A percentile compares a stretch with the other conserved stretches of the same genome.
Evolutionary conservation across 2,329 filamentous ascomycete species (phyloP).

Genomic region (Parasarocladium wereldwijsianum): DNA sequence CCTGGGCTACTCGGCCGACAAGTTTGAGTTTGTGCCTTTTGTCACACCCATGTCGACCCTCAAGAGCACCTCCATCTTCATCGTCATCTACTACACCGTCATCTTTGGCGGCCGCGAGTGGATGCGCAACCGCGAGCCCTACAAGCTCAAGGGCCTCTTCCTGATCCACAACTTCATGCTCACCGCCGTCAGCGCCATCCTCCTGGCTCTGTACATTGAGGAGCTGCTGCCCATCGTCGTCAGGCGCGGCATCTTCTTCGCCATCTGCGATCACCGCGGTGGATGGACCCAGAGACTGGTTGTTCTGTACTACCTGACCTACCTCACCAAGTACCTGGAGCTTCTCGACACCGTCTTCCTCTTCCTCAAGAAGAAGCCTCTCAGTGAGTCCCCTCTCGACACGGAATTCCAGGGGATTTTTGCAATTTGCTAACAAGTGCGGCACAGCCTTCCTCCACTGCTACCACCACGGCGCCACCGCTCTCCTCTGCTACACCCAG

Average conservation of each 20-base stretch:
- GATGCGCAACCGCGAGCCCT: constrained; percentile 75
- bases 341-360: constrained; percentile 91
- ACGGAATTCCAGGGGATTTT: neutral
- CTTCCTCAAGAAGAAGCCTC: constrained; percentile 98
- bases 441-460: constrained; percentile 82
- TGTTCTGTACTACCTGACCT: constrained; percentile 95
- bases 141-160: constrained; percentile 81
- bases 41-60: constrained; percentile 83
- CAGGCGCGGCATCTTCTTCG: constrained; percentile 70
- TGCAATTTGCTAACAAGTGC: constrained; percentile 14
- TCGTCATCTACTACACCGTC: constrained; percentile 80
- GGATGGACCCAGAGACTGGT: constrained; percentile 92
- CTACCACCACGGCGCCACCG: constrained; percentile 95
- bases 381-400: constrained; percentile 32
- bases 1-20: constrained; percentile 67
- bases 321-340: constrained; percentile 95
- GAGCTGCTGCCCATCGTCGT: constrained; percentile 75
- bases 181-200: constrained; percentile 66
- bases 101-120: constrained; percentile 86
- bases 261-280: constrained; percentile 67
- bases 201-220: constrained; percentile 79
- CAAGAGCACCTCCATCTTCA: constrained; percentile 64
- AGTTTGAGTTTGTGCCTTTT: constrained; percentile 73
- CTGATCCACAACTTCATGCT: constrained; percentile 95
- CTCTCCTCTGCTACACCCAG: constrained; percentile 95